A percentile compares a stretch with the other conserved stretches of the same genome.
Evolutionary conservation across 306 rosid genomes (phyloP).

Genomic region (barrel medic (Medicago truncatula)): DNA sequence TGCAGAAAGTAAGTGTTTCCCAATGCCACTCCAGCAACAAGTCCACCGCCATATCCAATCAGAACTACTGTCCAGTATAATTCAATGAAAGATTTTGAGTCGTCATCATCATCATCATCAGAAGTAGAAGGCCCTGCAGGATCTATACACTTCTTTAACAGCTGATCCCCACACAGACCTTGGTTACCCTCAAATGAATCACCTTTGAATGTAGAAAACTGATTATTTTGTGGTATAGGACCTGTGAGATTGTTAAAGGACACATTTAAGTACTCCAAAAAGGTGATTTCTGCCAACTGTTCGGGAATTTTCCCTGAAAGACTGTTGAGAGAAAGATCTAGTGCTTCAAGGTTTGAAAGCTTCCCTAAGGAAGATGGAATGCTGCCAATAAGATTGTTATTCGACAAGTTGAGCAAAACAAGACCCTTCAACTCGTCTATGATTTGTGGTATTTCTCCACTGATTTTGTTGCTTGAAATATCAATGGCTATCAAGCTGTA

Average conservation of each 20-base stretch:
- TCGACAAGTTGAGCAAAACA: constrained; percentile 38
- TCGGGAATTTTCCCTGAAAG: constrained; percentile 37
- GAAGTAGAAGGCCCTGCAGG: neutral
- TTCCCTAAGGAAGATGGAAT: constrained; percentile 44
- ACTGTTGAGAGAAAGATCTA: constrained; percentile 40
- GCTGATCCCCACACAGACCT: neutral
- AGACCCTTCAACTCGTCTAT: constrained; percentile 28
- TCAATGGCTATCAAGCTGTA: constrained; percentile 34
- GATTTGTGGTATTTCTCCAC: constrained; percentile 32
- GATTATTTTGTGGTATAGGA: constrained; percentile 35
- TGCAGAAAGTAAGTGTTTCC: constrained; percentile 9
- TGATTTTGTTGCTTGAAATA: constrained; percentile 42
- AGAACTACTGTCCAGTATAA: constrained; percentile 8
- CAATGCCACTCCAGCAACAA: constrained; percentile 9
- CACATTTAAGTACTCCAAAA: constrained; percentile 36
- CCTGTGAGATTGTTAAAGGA: constrained; percentile 36
- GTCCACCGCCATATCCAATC: constrained; percentile 44
- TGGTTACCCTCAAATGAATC: neutral
- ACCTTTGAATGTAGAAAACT: constrained; percentile 21
- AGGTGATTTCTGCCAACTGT: constrained; percentile 34
- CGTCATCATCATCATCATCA: constrained; percentile 30
- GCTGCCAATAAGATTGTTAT: constrained; percentile 31
- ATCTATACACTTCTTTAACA: neutral
- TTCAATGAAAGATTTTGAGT: neutral
- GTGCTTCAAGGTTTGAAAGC: constrained; percentile 39